Percentiles rank a stretch among this genome's conserved stretches.
Conservation (phyloP, 345 rosid species). For the Kandelia obovata region DNA sequence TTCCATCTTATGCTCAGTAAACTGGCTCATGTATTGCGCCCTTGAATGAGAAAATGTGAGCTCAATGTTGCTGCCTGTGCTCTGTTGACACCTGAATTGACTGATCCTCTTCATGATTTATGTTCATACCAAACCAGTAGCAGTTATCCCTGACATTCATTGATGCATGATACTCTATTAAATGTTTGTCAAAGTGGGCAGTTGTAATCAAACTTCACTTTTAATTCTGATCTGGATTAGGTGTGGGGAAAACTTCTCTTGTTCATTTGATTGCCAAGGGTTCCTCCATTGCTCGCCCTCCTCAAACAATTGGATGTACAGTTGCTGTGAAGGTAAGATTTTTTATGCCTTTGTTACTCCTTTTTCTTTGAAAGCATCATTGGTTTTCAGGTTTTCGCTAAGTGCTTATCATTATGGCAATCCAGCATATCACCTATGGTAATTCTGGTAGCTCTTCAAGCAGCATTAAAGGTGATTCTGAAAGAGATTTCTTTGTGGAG, state of each 20-base stretch:
- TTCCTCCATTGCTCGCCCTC: slow-evolving; percentile 56
- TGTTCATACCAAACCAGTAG: too few species aligned
- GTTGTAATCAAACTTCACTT: slow-evolving; percentile 10
- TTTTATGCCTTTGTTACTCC: neutral
- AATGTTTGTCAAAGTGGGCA: too few species aligned
- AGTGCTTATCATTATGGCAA: slow-evolving; percentile 13
- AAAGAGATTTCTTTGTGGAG: slow-evolving; percentile 96
- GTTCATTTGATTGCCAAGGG: slow-evolving; percentile 86
- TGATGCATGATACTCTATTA: too few species aligned
- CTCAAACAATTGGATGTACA: slow-evolving; percentile 95
- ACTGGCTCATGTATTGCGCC: too few species aligned
- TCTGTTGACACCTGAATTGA: too few species aligned
- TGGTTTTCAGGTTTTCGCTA: slow-evolving; percentile 16
- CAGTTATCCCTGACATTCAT: too few species aligned
- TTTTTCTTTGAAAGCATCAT: slow-evolving; percentile 9
- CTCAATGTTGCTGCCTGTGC: too few species aligned
- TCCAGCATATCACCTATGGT: slow-evolving; percentile 73
- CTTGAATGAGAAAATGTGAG: too few species aligned
- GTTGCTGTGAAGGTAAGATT: slow-evolving; percentile 89
- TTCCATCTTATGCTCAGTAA: too few species aligned
- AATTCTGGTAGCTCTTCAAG: slow-evolving; percentile 85
- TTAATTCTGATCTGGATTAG: slow-evolving; percentile 31
- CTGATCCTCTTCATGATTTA: too few species aligned
- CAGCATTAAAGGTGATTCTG: slow-evolving; percentile 82
- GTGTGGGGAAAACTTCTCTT: slow-evolving; percentile 95